phyloP scores from a whole-genome alignment of 257 asterid species.

The Pogostemon cablin region DNA sequence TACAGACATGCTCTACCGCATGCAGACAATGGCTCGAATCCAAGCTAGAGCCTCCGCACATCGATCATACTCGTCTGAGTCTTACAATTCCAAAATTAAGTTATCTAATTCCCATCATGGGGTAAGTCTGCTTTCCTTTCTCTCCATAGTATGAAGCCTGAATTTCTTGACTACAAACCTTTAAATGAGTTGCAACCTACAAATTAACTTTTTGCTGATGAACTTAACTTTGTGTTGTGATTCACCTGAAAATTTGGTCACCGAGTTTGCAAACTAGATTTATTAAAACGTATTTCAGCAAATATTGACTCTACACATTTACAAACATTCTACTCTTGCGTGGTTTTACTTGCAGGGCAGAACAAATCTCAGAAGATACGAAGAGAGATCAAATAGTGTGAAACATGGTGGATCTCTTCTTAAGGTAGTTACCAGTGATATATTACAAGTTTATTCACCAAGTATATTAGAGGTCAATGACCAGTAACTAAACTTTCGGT shows the following conservation, averaged over 20 bases:
- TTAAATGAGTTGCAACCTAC: too few species aligned
- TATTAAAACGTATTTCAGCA: not conserved
- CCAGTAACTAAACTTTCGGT: not conserved
- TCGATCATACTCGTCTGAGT: conserved; percentile 50
- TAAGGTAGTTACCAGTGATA: conserved; percentile 45
- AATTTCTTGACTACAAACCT: conserved; percentile 10
- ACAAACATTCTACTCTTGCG: conserved; percentile 16
- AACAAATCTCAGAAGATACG: conserved; percentile 39
- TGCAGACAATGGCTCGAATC: conserved; percentile 97
- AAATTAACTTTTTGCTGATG: too few species aligned
- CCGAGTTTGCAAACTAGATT: not conserved
- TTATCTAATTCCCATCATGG: conserved; percentile 38
- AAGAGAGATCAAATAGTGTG: conserved; percentile 35
- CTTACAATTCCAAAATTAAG: conserved; percentile 37
- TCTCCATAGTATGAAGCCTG: not conserved
- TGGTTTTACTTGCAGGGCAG: conserved; percentile 45
- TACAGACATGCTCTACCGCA: conserved; percentile 80
- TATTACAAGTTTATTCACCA: not conserved
- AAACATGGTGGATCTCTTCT: conserved; percentile 44
- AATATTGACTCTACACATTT: not conserved
- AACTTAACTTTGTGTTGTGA: not conserved
- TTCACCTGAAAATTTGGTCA: not conserved
- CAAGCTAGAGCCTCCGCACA: conserved; percentile 90
- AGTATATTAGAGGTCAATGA: not conserved
- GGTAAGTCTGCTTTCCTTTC: conserved; percentile 40